Percentiles rank a stretch among this genome's conserved stretches.
Evolutionary conservation across 768 basidiomycete species (phyloP).

Genomic region (Plicaturopsis crispa): DNA sequence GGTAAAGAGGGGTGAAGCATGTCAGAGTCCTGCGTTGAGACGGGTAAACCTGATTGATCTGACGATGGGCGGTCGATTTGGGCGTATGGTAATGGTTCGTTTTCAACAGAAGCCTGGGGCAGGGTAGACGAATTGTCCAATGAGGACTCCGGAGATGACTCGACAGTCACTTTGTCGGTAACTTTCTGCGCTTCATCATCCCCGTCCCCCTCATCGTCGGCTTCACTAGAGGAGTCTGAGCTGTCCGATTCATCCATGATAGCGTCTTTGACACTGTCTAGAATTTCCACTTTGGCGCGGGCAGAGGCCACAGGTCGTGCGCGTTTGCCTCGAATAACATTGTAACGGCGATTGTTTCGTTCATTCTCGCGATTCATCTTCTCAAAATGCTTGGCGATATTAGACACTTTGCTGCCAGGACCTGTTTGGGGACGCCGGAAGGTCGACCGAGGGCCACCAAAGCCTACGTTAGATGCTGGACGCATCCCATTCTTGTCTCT

Average conservation of each 20-base stretch:
- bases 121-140: constrained; percentile 23
- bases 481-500: constrained; percentile 23
- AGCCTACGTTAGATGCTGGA: constrained; percentile 24
- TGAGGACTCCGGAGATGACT: constrained; percentile 22
- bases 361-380: constrained; percentile 71
- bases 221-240: constrained; percentile 59
- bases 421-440: constrained; percentile 45
- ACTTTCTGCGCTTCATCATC: constrained; percentile 36
- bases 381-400: constrained; percentile 88
- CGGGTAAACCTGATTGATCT: too few species aligned
- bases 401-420: constrained; percentile 69
- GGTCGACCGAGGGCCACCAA: constrained; percentile 38
- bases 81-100: too few species aligned
- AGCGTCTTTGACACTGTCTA: constrained; percentile 87
- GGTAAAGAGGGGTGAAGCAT: too few species aligned
- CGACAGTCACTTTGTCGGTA: constrained; percentile 15
- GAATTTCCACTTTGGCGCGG: constrained; percentile 79
- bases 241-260: constrained; percentile 75
- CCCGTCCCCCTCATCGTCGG: constrained; percentile 62
- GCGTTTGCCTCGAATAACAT: constrained; percentile 79
- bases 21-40: too few species aligned
- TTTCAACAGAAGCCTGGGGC: constrained; percentile 11
- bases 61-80: too few species aligned
- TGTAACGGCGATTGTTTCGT: constrained; percentile 69
- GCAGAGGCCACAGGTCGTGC: constrained; percentile 89